phyloP scores from a whole-genome alignment of 805 yeast genomes.

The Starmerella vitae region DNA sequence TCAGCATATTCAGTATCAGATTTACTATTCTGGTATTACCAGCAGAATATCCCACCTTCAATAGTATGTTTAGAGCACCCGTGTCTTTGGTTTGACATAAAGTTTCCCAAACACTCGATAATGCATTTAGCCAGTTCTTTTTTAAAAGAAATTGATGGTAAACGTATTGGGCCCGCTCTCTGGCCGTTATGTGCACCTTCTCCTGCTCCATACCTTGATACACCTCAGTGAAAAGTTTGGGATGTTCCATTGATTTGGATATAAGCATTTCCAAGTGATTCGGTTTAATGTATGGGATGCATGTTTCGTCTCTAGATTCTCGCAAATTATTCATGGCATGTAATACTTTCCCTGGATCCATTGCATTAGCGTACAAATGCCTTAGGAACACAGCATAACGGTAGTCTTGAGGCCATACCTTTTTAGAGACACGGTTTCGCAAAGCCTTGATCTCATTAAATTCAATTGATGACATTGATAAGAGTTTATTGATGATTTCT shows the following conservation, averaged over 20 bases:
- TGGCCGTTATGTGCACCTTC: slow-evolving; percentile 24
- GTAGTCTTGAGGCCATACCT: not conserved
- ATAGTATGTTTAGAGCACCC: slow-evolving; percentile 24
- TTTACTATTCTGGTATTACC: too few species aligned
- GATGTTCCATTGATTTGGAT: slow-evolving; percentile 12
- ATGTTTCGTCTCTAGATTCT: slow-evolving; percentile 19
- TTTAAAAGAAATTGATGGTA: slow-evolving; percentile 8
- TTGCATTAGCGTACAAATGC: slow-evolving; percentile 2
- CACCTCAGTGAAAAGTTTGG: slow-evolving; percentile 15
- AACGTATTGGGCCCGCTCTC: slow-evolving; percentile 25
- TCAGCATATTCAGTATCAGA: too few species aligned
- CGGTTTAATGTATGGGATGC: slow-evolving; percentile 24
- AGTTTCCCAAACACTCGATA: slow-evolving; percentile 9
- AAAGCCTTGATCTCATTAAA: not conserved
- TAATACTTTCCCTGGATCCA: not conserved
- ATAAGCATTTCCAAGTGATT: slow-evolving; percentile 28
- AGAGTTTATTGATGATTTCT: not conserved
- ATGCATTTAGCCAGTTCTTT: slow-evolving; percentile 5
- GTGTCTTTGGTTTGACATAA: slow-evolving; percentile 14
- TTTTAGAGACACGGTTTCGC: not conserved
- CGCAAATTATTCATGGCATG: slow-evolving; percentile 23
- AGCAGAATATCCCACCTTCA: slow-evolving; percentile 22
- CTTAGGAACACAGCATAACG: slow-evolving; percentile 5
- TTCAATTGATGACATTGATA: slow-evolving; percentile 2
- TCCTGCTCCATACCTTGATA: slow-evolving; percentile 22